Conservation (phyloP, 495 filamentous ascomycete species). For the Pseudoneurospora amorphoporcata region DNA sequence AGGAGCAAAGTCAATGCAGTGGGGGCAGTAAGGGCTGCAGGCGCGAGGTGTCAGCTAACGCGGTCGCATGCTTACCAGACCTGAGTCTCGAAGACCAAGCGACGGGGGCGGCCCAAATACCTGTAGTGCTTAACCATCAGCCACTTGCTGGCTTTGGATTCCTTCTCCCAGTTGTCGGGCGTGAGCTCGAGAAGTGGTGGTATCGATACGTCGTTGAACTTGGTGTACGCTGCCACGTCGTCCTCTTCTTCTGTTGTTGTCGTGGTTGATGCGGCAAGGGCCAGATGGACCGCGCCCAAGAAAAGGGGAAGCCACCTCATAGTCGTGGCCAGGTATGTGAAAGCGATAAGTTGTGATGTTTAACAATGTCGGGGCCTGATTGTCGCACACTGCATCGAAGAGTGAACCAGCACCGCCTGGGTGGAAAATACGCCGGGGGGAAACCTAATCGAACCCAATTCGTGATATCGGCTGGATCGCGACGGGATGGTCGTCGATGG, state of each 20-base stretch:
- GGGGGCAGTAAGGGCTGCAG: slow-evolving; percentile 53
- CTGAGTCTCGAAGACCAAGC: background rate
- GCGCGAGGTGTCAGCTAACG: background rate
- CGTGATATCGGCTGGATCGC: background rate
- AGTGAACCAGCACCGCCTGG: background rate
- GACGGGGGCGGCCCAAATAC: slow-evolving; percentile 16
- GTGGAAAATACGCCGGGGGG: background rate
- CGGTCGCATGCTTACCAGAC: background rate
- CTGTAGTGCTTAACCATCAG: slow-evolving; percentile 41
- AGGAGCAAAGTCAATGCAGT: slow-evolving; percentile 73
- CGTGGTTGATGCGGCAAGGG: slow-evolving; percentile 20
- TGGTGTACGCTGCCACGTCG: slow-evolving; percentile 38
- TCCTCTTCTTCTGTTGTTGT: slow-evolving; percentile 24
- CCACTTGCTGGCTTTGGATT: slow-evolving; percentile 29
- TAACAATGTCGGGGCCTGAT: background rate
- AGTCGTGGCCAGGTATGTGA: slow-evolving; percentile 15
- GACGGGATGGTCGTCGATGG: background rate
- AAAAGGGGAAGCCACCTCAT: slow-evolving; percentile 22
- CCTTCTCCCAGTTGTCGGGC: slow-evolving; percentile 31
- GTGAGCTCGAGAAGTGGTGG: slow-evolving; percentile 55
- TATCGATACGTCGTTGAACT: slow-evolving; percentile 73
- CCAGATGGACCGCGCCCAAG: slow-evolving; percentile 29
- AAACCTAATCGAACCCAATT: background rate
- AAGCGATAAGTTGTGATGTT: background rate
- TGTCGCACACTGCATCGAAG: background rate